These are phyloP conservation scores for Comarum palustre DNA, from an alignment of 306 rosid species.

Conservation along the genomic window DNA sequence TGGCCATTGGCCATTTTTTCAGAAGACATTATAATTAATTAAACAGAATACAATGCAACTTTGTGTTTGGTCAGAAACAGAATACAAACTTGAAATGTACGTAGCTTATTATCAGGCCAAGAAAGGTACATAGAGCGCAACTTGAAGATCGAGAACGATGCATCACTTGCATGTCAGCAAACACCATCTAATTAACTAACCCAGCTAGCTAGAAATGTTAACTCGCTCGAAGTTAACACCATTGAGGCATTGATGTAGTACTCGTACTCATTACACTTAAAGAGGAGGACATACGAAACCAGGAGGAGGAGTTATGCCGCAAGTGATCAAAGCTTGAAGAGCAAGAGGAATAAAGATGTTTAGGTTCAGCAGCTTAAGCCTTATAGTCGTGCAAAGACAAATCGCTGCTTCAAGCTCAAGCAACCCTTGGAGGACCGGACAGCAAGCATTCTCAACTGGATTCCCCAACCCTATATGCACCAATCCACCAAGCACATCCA, in stretches of 20 bases:
- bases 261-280: too few species aligned
- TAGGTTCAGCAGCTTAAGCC: slow-evolving; percentile 70
- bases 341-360: slow-evolving; percentile 78
- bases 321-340: slow-evolving; percentile 65
- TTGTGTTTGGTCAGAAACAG: background rate
- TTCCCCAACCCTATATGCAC: slow-evolving; percentile 74
- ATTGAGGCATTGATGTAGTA: background rate
- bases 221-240: slow-evolving; percentile 10
- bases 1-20: too few species aligned
- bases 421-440: slow-evolving; percentile 76
- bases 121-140: background rate
- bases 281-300: slow-evolving; percentile 76
- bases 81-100: background rate
- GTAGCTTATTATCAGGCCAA: background rate
- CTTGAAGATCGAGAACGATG: background rate
- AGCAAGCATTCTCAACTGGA: slow-evolving; percentile 67
- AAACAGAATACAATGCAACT: too few species aligned
- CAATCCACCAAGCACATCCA: slow-evolving; percentile 78
- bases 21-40: background rate
- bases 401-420: slow-evolving; percentile 86
- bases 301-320: slow-evolving; percentile 83
- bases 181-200: background rate
- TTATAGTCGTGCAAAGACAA: slow-evolving; percentile 75
- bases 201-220: background rate
- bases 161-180: background rate